Base-by-base conservation (phyloP, 768 basidiomycete species). In the Suillus placidus region DNA sequence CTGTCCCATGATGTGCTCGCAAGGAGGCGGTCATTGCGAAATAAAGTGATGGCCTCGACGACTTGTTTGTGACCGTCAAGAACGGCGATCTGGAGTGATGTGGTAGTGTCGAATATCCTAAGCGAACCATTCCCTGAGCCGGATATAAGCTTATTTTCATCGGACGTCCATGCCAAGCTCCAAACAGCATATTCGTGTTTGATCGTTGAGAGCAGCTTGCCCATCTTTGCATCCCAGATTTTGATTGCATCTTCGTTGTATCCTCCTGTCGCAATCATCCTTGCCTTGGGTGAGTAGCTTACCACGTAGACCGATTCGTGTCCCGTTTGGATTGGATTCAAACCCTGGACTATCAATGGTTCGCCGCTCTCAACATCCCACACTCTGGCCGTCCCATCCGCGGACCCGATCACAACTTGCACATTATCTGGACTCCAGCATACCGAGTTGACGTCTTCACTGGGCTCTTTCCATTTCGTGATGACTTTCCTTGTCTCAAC, bases 351-450 rank as follows among this genome's bases (percentile, higher is more conserved):
- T 3, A 49, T 26, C 49, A 49, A 26, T 49, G 51, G 35, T 62
- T 34, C 20, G 6, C 61, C 61, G 1, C n/a, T 62, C 32, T 52
- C n/a, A 12, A 30, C 34, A 52, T 62, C 6, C 61, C 61, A 62
- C 18, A 62, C 61, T n/a, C 61, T 45, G 18, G 68, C 58, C 20
- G 64, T 66, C 4, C 47, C 54, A 34, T 73, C 72, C 12, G n/a
- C 47, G 4, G 70, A 63, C 35, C 62, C 66, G 9, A 68, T 60
- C 38, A 69, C 61, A 8, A 73, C 38, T 14, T 47, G 57, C 38
- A 43, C 38, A 20, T 65, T 66, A 54, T 71, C 67, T 9, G 55
- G 55, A n/a, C 55, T 35, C 55, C 55, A 56, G 20, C 55, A 56
- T 16, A 60, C 10, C 14, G 51, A 60, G 18, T 18, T 6, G n/a